Evolutionary conservation across 2,329 filamentous ascomycete species (phyloP).

Genomic region (Xylariaceae sp.): DNA sequence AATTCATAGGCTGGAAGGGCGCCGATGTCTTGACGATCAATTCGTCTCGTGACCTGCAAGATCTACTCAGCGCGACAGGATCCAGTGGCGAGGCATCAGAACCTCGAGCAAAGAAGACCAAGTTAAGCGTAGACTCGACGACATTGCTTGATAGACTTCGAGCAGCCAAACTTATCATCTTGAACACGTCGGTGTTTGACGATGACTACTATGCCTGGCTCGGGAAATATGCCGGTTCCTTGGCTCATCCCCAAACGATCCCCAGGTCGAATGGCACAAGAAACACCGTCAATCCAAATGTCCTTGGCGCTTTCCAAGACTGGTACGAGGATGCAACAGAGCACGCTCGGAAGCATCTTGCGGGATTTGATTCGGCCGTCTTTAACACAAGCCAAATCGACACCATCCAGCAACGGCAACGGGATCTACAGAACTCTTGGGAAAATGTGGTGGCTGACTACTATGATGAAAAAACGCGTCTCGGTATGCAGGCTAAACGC

Average conservation of each 20-base stretch:
- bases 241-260: constrained; percentile 13
- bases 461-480: constrained; percentile 12
- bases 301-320: constrained; percentile 21
- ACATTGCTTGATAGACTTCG: constrained; percentile 20
- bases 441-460: constrained; percentile 9
- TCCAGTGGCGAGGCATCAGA: background rate
- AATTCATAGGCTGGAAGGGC: constrained; percentile 30
- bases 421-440: constrained; percentile 4
- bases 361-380: constrained; percentile 5
- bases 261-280: background rate
- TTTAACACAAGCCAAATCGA: constrained; percentile 8
- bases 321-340: constrained; percentile 23
- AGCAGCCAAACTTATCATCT: constrained; percentile 37
- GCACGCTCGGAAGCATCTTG: constrained; percentile 13
- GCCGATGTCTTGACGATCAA: constrained; percentile 28
- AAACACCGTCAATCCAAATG: constrained; percentile 9
- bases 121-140: background rate
- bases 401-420: constrained; percentile 5
- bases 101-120: constrained; percentile 4
- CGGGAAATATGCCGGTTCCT: constrained; percentile 17
- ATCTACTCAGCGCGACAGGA: constrained; percentile 3
- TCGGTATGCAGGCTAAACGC: constrained; percentile 4
- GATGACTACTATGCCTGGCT: constrained; percentile 20
- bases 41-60: constrained; percentile 1
- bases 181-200: constrained; percentile 30